Base-by-base conservation (phyloP, 1,139 yeast genomes). In the Lodderomyces margitis region DNA sequence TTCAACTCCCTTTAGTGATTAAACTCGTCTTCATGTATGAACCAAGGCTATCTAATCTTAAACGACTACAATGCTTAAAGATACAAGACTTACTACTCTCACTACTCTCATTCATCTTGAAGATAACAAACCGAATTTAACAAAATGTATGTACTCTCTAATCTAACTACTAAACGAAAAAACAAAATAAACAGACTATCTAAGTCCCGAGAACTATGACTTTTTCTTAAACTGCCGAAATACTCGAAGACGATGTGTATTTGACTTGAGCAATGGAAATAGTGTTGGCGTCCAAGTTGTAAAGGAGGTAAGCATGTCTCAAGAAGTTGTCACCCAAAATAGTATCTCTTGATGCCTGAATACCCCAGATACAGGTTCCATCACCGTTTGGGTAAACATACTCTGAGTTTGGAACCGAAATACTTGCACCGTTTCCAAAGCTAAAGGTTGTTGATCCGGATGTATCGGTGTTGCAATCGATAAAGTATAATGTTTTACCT, bases 291-390 rank as follows among this genome's bases (percentile, higher is more conserved):
- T 59, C 62, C 35, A 62, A 56, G 40, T 64, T 58, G 46, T 52
- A 62, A 32, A 58, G 59, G 24, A 56, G 48, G 46, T 64, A 64
- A 6, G 65, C 64, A 34, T 50, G 50, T 51, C 66, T 54, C 54
- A 64, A 60, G 43, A 64, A 61, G 38, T 58, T 54, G 39, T 60
- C 67, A 14, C 69, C 69, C 43, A 61, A 54, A 25, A 53, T 35
- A 14, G 23, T 16, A 12, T 21, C 31, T 15, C 12, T 25, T 12
- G 21, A n/a, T 31, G 16, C 34, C 5, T 25, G 33, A 27, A 50
- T 41, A 36, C 41, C 46, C 37, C 24, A 39, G n/a, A 25, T 19
- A 37, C 50, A 46, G 7, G 14, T 21, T 16, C 36, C 40, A 33
- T 24, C 34, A 8, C 21, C 23, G 9, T 19, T 23, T 23, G 7